These are phyloP conservation scores for Plasmopara muralis DNA, from an alignment of 352 stramenopile species.

Conservation along the genomic window DNA sequence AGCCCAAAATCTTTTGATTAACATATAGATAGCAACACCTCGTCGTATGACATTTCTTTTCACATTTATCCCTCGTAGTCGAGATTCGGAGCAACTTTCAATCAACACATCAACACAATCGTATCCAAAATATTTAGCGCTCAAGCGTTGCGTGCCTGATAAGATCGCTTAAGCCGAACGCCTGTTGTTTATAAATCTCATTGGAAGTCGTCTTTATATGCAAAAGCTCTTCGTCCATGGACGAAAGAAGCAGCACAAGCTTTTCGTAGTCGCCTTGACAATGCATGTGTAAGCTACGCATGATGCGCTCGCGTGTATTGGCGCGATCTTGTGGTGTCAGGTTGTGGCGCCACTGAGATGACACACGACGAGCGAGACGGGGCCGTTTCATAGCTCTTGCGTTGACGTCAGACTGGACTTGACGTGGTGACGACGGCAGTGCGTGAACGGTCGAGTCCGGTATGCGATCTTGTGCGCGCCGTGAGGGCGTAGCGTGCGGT, in stretches of 20 bases:
- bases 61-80: too few relatives aligned
- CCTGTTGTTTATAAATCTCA: constrained; percentile 60
- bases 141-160: constrained; percentile 46
- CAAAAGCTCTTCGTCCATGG: constrained; percentile 76
- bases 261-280: constrained; percentile 57
- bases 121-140: constrained; percentile 16
- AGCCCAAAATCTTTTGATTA: neutral
- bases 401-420: constrained; percentile 7
- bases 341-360: constrained; percentile 54
- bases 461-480: constrained; percentile 22
- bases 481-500: constrained; percentile 17
- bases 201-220: constrained; percentile 65
- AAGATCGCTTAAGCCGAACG: constrained; percentile 40
- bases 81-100: neutral
- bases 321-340: constrained; percentile 45
- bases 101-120: neutral
- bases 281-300: constrained; percentile 45
- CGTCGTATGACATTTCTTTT: constrained; percentile 6
- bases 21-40: neutral
- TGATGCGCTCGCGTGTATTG: constrained; percentile 60
- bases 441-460: constrained; percentile 16
- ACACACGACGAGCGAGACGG: constrained; percentile 34
- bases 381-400: constrained; percentile 25
- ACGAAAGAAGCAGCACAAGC: constrained; percentile 50
- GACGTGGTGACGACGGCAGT: constrained; percentile 9